A percentile compares a stretch with the other conserved stretches of the same genome.
Conservation (phyloP, 2,329 filamentous ascomycete genomes). For the Sclerotiophoma versabilis region DNA sequence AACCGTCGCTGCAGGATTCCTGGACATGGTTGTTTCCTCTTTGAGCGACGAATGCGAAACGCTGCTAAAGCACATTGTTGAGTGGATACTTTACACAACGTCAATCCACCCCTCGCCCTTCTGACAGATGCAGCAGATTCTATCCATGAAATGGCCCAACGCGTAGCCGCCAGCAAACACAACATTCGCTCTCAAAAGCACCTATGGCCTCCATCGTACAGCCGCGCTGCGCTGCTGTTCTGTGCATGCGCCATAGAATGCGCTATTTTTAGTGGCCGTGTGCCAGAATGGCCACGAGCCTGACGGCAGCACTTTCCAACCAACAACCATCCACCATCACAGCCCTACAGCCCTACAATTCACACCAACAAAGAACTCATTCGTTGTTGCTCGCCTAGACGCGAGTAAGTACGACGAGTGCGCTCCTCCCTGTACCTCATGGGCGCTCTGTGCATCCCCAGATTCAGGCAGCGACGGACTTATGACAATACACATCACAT, state of each 20-base stretch:
- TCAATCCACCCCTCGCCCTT: background rate
- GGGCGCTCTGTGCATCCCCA: slow-evolving; percentile 19
- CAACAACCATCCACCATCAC: background rate
- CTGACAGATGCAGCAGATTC: slow-evolving; percentile 1
- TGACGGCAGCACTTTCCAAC: slow-evolving; percentile 23
- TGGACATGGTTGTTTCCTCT: slow-evolving; percentile 2
- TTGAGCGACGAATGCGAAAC: slow-evolving; percentile 8
- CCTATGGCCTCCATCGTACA: slow-evolving; percentile 1
- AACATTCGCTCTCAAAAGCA: slow-evolving; percentile 1
- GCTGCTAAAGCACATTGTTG: slow-evolving; percentile 11
- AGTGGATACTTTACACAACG: slow-evolving; percentile 5
- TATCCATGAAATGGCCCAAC: background rate
- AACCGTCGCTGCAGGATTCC: slow-evolving; percentile 7
- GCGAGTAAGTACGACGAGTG: slow-evolving; percentile 18
- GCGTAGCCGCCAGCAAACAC: slow-evolving; percentile 5
- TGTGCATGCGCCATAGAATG: slow-evolving; percentile 7
- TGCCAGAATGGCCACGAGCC: slow-evolving; percentile 26
- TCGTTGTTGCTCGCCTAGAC: slow-evolving; percentile 6
- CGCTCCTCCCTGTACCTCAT: slow-evolving; percentile 25
- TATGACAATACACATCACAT: slow-evolving; percentile 6
- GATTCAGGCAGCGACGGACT: slow-evolving; percentile 4
- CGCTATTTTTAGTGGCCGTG: slow-evolving; percentile 39
- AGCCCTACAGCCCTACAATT: slow-evolving; percentile 34
- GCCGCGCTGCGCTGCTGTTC: slow-evolving; percentile 8
- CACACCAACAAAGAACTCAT: slow-evolving; percentile 18